Base-by-base conservation (phyloP, 78 protist species). In the Thecamonas trahens region DNA sequence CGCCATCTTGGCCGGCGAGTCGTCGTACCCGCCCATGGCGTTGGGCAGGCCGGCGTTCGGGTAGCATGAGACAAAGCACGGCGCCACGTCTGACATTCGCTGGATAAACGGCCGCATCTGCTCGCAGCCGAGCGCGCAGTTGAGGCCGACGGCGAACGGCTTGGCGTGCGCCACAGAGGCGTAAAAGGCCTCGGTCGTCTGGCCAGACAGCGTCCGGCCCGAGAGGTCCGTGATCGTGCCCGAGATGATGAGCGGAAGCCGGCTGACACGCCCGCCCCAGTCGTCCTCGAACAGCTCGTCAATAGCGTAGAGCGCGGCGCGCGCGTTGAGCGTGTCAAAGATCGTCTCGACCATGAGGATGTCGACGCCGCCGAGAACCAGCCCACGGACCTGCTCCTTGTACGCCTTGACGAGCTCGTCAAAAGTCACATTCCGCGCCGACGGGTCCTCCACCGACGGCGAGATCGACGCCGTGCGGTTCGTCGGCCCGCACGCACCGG, bases 401-500 rank as follows among this genome's bases (percentile, higher is more conserved):
- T 94, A 95, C 22, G 96, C 96, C 32, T 3, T 50, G 24, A 89
- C 96, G 24, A 93, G 77, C 63, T 93, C 96, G 40, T 91, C 94
- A 38, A 79, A 94, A 8, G 85, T 90, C 49, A 81, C 61, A 76
- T 89, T 87, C 54, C 99, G 79, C 44, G 68, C 77, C 18, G 77
- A 94, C 29, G 99, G 98, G 38, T 90, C 32, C 61, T 93, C 97
- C 9, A 92, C 98, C 0, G 87, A 75, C 22, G 98, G 97, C 32
- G 95, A 87, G 57, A 93, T 90, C 34, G 97, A 93, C 29, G 85
- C 90, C 17, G 98, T 93, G 37, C 87, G 67, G 63, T 90, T 91
- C 52, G 98, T 95, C 29, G 99, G 99, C 14, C 99, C 99, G 29
- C 96, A 37, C 4, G 98, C 96, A 67, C 99, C 99, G 24, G 95